These are phyloP conservation scores for Cystobasidium onofrii DNA, from an alignment of 768 basidiomycete genomes.

Conservation along the genomic window DNA sequence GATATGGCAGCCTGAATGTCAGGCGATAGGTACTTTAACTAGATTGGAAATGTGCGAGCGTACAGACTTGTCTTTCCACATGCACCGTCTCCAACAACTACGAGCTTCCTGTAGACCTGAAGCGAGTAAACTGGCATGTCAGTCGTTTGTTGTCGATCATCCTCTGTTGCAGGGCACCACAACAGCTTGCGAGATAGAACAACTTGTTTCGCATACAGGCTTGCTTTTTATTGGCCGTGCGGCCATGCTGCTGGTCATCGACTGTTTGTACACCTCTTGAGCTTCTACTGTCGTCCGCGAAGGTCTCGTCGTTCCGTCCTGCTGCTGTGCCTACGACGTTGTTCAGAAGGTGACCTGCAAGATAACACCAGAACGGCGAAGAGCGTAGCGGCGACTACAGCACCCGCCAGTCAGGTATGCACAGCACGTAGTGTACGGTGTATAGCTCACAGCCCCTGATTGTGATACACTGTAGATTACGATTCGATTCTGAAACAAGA, in stretches of 20 bases:
- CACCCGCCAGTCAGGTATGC: neutral
- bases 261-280: neutral
- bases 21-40: too few species aligned
- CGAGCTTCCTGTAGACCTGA: constrained; percentile 49
- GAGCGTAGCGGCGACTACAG: neutral
- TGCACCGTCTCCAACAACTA: constrained; percentile 94
- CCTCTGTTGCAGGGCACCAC: neutral
- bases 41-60: constrained; percentile 28
- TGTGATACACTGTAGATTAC: too few species aligned
- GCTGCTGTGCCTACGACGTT: too few species aligned
- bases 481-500: too few species aligned
- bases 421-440: neutral
- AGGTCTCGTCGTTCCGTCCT: too few species aligned
- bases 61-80: constrained; percentile 60
- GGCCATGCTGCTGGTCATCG: neutral
- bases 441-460: too few species aligned
- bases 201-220: neutral
- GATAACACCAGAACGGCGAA: neutral
- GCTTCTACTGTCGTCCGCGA: neutral
- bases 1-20: too few species aligned
- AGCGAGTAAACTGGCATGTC: neutral
- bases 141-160: neutral
- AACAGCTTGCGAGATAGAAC: neutral
- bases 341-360: neutral
- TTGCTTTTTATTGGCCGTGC: neutral